Evolutionary conservation across 176 grass and related monocot genomes (phyloP).

Genomic region (Carex myosuroides): DNA sequence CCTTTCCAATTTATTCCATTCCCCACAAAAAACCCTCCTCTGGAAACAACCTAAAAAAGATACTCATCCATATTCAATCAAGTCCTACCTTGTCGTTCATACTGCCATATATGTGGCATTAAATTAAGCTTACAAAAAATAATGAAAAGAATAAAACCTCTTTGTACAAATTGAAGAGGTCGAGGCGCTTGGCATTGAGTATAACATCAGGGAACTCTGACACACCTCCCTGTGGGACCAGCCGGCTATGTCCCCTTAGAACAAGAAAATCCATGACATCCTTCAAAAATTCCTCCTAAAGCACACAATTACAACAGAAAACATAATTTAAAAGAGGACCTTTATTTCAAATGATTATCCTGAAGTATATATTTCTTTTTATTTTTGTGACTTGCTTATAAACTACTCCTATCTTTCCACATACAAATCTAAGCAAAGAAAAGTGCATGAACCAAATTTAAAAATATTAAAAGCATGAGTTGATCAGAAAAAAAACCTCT

Average conservation of each 20-base stretch:
- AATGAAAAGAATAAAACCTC: constrained; percentile 49
- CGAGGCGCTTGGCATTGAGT: constrained; percentile 94
- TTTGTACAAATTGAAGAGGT: constrained; percentile 97
- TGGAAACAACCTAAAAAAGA: constrained; percentile 70
- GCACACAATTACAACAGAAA: constrained; percentile 13
- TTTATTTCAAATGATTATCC: not conserved
- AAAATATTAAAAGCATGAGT: not conserved
- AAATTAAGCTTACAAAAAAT: not conserved
- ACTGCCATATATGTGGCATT: not conserved
- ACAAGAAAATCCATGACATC: constrained; percentile 93
- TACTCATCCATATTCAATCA: constrained; percentile 5
- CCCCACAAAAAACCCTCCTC: constrained; percentile 94
- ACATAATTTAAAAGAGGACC: not conserved
- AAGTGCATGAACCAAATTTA: not conserved
- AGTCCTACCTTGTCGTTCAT: not conserved
- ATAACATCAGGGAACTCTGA: constrained; percentile 94
- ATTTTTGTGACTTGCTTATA: not conserved
- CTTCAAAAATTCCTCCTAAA: constrained; percentile 82
- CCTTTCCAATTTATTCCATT: constrained; percentile 99
- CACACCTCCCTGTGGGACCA: constrained; percentile 83
- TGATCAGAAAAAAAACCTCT: constrained; percentile 36
- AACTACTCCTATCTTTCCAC: not conserved
- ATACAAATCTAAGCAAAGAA: not conserved
- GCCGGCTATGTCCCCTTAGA: constrained; percentile 74
- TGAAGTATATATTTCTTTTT: not conserved